Percentiles rank a stretch among this genome's conserved stretches.
phyloP scores from a whole-genome alignment of 495 filamentous ascomycete genomes.

The Tuber umbilicatum region DNA sequence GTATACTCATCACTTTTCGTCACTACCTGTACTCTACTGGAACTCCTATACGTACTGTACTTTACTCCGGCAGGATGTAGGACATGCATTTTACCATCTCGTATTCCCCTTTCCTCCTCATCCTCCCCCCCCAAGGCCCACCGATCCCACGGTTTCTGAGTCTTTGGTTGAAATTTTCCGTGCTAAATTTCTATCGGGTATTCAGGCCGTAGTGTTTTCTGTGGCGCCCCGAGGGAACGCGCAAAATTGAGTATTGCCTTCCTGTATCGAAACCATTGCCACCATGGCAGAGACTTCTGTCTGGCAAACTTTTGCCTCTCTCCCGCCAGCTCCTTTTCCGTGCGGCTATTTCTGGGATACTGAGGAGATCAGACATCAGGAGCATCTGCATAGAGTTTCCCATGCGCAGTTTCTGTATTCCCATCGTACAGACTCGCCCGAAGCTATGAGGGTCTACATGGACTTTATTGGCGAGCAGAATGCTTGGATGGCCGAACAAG shows the following conservation, averaged over 20 bases:
- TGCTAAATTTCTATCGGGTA: not conserved
- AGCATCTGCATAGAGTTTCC: constrained; percentile 30
- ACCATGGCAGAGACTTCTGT: not conserved
- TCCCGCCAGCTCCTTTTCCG: not conserved
- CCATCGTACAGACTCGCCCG: constrained; percentile 26
- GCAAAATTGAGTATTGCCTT: not conserved
- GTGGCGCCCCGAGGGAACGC: no score
- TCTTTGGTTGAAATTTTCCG: not conserved
- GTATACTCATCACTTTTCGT: not conserved
- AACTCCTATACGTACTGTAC: not conserved
- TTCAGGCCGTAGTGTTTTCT: not conserved
- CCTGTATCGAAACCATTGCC: not conserved
- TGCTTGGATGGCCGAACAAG: constrained; percentile 28
- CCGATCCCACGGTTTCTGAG: not conserved
- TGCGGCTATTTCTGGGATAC: constrained; percentile 30
- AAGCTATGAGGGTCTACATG: constrained; percentile 25
- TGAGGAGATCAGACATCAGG: constrained; percentile 30
- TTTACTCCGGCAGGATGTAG: not conserved
- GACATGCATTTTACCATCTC: not conserved
- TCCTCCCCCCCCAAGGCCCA: not conserved
- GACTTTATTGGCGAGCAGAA: constrained; percentile 27
- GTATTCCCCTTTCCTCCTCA: not conserved
- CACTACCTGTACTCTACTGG: not conserved
- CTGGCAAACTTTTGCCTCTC: not conserved
- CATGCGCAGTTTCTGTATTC: constrained; percentile 31